These are phyloP conservation scores for Dalbergia cultrata DNA, from an alignment of 306 rosid species.

Conservation along the genomic window DNA sequence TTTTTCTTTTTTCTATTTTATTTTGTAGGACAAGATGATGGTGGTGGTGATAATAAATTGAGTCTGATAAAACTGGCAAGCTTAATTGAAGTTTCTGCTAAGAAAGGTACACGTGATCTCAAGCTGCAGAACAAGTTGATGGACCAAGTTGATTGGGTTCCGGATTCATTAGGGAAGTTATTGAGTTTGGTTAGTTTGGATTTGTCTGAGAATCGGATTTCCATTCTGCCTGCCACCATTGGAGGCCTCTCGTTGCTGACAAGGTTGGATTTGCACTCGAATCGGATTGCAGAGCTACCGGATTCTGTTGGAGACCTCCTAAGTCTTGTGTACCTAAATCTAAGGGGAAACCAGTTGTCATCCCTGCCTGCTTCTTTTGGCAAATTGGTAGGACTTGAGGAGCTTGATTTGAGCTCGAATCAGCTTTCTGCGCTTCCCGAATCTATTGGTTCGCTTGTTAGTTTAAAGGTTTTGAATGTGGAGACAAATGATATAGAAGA, in stretches of 20 bases:
- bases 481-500: conserved; percentile 78
- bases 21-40: conserved; percentile 65
- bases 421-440: conserved; percentile 65
- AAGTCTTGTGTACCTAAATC: conserved; percentile 62
- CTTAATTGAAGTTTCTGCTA: conserved; percentile 67
- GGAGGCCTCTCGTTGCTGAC: conserved; percentile 67
- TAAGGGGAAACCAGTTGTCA: conserved; percentile 62
- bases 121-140: conserved; percentile 61
- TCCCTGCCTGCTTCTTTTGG: conserved; percentile 70
- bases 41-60: conserved; percentile 65
- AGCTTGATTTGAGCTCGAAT: conserved; percentile 75
- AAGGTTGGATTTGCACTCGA: conserved; percentile 69
- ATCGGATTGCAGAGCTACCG: conserved; percentile 59
- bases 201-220: conserved; percentile 69
- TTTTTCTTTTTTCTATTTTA: conserved; percentile 28
- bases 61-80: conserved; percentile 69
- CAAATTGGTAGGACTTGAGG: conserved; percentile 64
- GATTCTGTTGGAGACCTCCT: conserved; percentile 65
- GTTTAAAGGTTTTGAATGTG: conserved; percentile 61
- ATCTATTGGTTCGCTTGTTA: conserved; percentile 64
- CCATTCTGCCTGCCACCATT: conserved; percentile 62
- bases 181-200: conserved; percentile 62
- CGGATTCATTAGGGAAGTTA: conserved; percentile 73
- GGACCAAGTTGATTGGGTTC: conserved; percentile 79
- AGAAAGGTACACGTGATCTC: conserved; percentile 63